These are phyloP conservation scores for Vitis hybrid DNA, from an alignment of 177 flowering plant genomes.

Conservation along the genomic window DNA sequence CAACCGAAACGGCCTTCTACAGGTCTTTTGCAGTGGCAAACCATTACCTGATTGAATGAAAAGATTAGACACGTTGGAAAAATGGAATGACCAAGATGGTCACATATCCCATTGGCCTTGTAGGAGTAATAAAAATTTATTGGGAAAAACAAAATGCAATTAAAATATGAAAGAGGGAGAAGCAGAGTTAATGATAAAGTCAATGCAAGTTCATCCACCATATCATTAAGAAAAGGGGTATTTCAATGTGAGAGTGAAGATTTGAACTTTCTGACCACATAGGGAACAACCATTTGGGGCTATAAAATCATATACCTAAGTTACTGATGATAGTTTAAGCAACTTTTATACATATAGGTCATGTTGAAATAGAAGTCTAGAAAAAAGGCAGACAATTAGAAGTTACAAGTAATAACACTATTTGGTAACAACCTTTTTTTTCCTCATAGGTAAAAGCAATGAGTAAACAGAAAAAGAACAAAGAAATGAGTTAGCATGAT, in stretches of 20 bases:
- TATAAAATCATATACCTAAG: neutral
- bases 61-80: conserved; percentile 1
- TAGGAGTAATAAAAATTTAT: neutral
- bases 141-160: neutral
- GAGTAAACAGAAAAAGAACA: too few relatives aligned
- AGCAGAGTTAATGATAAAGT: neutral
- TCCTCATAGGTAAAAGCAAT: too few relatives aligned
- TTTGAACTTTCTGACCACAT: too few relatives aligned
- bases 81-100: neutral
- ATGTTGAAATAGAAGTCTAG: too few relatives aligned
- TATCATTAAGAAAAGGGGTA: neutral
- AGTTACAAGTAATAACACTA: neutral
- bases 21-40: conserved; percentile 88
- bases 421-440: too few relatives aligned
- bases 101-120: conserved; percentile 3
- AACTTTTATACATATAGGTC: neutral
- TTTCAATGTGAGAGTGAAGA: too few relatives aligned
- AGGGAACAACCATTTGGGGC: neutral
- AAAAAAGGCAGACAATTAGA: neutral
- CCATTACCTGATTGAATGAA: conserved; percentile 74
- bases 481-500: too few relatives aligned
- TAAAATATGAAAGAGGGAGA: neutral
- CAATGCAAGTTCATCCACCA: neutral
- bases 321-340: neutral
- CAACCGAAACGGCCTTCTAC: conserved; percentile 74